These are phyloP conservation scores for Nematodospora anomalae DNA, from an alignment of 1,139 yeast species.

Conservation along the genomic window DNA sequence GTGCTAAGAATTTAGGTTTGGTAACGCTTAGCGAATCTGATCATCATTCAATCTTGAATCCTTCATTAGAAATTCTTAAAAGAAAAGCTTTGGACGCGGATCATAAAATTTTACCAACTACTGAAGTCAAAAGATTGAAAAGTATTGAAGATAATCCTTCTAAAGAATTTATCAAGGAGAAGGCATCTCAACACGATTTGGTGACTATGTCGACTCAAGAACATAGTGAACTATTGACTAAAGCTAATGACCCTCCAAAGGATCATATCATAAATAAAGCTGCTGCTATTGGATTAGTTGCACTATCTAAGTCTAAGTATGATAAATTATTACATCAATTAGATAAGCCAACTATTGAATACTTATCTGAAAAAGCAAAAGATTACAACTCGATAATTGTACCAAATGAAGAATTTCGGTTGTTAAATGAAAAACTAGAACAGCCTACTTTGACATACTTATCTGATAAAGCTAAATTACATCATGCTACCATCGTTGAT, in stretches of 20 bases:
- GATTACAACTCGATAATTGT: conserved; percentile 24
- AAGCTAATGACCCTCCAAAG: conserved; percentile 30
- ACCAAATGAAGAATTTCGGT: conserved; percentile 21
- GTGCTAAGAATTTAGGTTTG: conserved; percentile 16
- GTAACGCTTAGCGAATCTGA: conserved; percentile 19
- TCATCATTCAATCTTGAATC: conserved; percentile 19
- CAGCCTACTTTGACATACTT: conserved; percentile 29
- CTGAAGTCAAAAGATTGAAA: conserved; percentile 20
- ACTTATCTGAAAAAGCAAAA: conserved; percentile 26
- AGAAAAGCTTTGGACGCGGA: conserved; percentile 19
- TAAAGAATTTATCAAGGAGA: conserved; percentile 13
- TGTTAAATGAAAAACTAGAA: conserved; percentile 14
- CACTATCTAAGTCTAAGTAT: conserved; percentile 24
- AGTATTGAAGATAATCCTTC: conserved; percentile 9
- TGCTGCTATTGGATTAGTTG: conserved; percentile 24
- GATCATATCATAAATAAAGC: conserved; percentile 28
- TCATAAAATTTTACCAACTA: conserved; percentile 13
- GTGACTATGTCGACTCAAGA: conserved; percentile 29
- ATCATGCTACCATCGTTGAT: conserved; percentile 19
- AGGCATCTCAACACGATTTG: conserved; percentile 20
- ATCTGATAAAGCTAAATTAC: conserved; percentile 22
- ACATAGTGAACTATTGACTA: conserved; percentile 23
- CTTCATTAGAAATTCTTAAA: conserved; percentile 24
- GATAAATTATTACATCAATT: conserved; percentile 19
- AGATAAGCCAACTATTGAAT: conserved; percentile 27